Conservation (phyloP, 768 basidiomycete species). For the Crucibulum laeve region DNA sequence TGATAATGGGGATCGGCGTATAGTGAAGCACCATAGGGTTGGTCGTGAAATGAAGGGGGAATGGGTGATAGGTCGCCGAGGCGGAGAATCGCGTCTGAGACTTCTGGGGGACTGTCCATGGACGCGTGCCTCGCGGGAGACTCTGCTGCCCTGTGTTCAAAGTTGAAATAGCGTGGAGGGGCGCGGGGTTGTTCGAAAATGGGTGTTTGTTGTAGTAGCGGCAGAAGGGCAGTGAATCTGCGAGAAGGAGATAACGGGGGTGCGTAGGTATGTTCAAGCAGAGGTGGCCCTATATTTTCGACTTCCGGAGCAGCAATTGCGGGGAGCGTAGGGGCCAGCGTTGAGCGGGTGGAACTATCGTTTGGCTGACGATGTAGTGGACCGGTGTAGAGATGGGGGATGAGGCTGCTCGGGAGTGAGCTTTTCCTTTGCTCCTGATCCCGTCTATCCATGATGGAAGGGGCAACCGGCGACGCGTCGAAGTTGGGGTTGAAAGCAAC, state of each 20-base stretch:
- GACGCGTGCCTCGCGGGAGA: neutral
- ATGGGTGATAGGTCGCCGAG: neutral
- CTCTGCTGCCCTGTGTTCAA: neutral
- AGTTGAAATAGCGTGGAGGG: neutral
- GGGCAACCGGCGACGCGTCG: neutral
- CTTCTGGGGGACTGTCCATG: neutral
- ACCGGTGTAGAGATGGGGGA: constrained; percentile 38
- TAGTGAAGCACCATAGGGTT: constrained; percentile 19
- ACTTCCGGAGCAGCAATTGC: constrained; percentile 4
- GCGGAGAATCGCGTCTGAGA: neutral
- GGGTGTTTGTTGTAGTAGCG: neutral
- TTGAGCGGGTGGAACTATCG: constrained; percentile 21
- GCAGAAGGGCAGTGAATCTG: neutral
- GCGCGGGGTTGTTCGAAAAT: neutral
- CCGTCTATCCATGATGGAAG: constrained; percentile 17
- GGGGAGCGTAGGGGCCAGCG: constrained; percentile 11
- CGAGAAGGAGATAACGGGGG: neutral
- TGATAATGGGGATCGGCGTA: constrained; percentile 26
- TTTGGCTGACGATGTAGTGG: constrained; percentile 23
- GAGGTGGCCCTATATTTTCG: neutral
- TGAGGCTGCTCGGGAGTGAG: constrained; percentile 48
- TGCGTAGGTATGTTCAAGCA: constrained; percentile 1
- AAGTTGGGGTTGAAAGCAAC: neutral
- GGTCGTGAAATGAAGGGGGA: neutral
- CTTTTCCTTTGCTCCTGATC: constrained; percentile 28